Conservation (phyloP, 148 eudicot genomes). For the Vaccinium macrocarpon region DNA sequence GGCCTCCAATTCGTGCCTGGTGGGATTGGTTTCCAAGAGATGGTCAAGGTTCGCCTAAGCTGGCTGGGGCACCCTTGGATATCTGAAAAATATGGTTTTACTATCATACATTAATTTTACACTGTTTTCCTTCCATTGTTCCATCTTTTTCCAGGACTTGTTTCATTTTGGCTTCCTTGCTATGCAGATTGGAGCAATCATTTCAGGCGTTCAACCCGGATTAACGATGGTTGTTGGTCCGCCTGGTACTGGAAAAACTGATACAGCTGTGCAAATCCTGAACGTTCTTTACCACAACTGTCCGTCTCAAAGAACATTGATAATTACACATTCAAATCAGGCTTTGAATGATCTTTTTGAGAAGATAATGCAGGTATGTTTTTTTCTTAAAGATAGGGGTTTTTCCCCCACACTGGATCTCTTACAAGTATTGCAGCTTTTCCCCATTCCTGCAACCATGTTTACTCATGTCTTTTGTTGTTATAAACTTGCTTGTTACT, state of each 20-base stretch:
- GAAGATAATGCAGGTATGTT: conserved; percentile 88
- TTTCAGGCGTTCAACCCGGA: conserved; percentile 92
- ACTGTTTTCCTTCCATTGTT: neutral
- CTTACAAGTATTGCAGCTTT: neutral
- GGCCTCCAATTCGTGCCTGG: neutral
- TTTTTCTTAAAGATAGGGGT: conserved; percentile 3
- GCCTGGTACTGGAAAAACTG: conserved; percentile 99
- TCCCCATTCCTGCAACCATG: neutral
- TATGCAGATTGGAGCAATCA: conserved; percentile 82
- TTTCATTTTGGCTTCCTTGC: neutral
- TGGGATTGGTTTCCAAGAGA: neutral
- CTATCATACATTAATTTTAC: neutral
- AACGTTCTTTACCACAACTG: conserved; percentile 97
- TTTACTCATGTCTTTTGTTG: conserved; percentile 10
- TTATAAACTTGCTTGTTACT: neutral
- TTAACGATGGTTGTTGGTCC: conserved; percentile 99
- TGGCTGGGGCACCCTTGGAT: neutral
- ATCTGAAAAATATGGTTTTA: neutral
- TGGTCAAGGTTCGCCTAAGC: neutral
- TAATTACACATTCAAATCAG: conserved; percentile 97
- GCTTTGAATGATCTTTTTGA: conserved; percentile 96
- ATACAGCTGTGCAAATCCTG: conserved; percentile 91
- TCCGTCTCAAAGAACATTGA: conserved; percentile 94
- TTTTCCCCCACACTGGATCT: neutral
- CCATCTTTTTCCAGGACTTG: neutral